Evolutionary conservation across 2,329 filamentous ascomycete genomes (phyloP).

Genomic region (Tolypocladium endophyticum): DNA sequence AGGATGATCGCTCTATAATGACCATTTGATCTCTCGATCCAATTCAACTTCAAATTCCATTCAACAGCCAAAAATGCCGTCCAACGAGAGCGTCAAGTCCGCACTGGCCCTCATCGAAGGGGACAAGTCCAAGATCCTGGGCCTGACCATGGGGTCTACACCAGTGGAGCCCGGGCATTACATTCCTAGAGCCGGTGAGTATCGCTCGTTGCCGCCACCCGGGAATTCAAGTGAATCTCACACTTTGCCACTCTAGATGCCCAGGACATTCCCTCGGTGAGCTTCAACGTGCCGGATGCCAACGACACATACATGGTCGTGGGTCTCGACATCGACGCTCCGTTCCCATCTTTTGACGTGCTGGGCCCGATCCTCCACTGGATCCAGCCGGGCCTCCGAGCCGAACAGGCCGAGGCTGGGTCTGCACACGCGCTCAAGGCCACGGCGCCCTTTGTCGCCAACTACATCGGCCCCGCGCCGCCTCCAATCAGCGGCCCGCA

Average conservation of each 20-base stretch:
- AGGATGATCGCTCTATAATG: neutral
- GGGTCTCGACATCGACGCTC: conserved; percentile 35
- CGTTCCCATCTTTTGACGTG: conserved; percentile 26
- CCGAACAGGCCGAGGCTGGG: conserved; percentile 1
- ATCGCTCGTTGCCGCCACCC: neutral
- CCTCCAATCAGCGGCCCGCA: conserved; percentile 34
- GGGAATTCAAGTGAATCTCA: neutral
- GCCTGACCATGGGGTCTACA: conserved; percentile 4
- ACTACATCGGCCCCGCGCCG: conserved; percentile 35
- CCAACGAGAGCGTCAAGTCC: conserved; percentile 1
- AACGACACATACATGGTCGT: conserved; percentile 26
- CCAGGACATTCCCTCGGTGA: conserved; percentile 2
- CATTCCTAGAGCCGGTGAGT: conserved; percentile 7
- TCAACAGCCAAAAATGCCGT: neutral
- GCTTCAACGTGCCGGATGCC: conserved; percentile 1
- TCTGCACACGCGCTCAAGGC: neutral
- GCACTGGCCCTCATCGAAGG: conserved; percentile 3
- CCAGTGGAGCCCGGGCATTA: conserved; percentile 7
- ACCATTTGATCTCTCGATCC: neutral
- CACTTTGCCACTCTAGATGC: neutral
- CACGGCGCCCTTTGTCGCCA: conserved; percentile 16
- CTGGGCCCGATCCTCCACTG: conserved; percentile 37
- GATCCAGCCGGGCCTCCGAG: conserved; percentile 28
- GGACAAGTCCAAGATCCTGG: conserved; percentile 8
- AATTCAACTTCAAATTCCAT: neutral